Base-by-base conservation (phyloP, 2,329 filamentous ascomycete species). In the Sporothrix schenckii region DNA sequence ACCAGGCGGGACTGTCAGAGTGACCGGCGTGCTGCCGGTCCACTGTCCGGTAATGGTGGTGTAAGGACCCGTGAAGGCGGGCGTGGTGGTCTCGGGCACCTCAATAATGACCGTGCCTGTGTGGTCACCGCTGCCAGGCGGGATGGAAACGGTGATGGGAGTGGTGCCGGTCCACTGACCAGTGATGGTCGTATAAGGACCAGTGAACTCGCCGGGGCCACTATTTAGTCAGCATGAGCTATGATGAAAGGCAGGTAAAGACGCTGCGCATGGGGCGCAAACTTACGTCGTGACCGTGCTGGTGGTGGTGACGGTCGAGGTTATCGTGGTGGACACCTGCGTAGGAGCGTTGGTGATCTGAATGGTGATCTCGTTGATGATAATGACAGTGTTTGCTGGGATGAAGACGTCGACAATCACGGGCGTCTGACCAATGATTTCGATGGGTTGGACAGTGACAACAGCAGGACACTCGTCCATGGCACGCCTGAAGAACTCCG, bases 101-200 rank as follows among this genome's bases (percentile, higher is more conserved):
- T 74, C 70, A 2, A 74, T 61, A 9, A 74, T 72, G 5, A 74
- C 69, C 0, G 73, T 74, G 11, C 73, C 73, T 7, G 70, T 53
- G 1, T 54, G 50, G 47, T 14, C 69, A 14, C 66, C 69, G 30
- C 72, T 67, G 3, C 61, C 27, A 4, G 72, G 74, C 2, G 70
- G 56, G 4, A 74, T 39, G 9, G 73, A 73, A 1, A 74, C 41
- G 0, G 73, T 74, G 13, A 72, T 53, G 2, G 72, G 65, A 1
- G 63, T 60, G 1, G 72, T 66, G 4, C 73, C 75, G 2, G 66
- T 69, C 47, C 70, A 73, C n/a, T 50, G 47, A n/a, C 70, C 73
- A 4, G 72, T 74, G 13, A 74, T 69, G 30, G 75, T 74, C 0
- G 73, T 73, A 63, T 72, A 75, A 0, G 73, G 72, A 4, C 73